A percentile compares a stretch with the other conserved stretches of the same genome.
Conservation (phyloP, 331 rosid species). For the Rhamnella rubrinervis region DNA sequence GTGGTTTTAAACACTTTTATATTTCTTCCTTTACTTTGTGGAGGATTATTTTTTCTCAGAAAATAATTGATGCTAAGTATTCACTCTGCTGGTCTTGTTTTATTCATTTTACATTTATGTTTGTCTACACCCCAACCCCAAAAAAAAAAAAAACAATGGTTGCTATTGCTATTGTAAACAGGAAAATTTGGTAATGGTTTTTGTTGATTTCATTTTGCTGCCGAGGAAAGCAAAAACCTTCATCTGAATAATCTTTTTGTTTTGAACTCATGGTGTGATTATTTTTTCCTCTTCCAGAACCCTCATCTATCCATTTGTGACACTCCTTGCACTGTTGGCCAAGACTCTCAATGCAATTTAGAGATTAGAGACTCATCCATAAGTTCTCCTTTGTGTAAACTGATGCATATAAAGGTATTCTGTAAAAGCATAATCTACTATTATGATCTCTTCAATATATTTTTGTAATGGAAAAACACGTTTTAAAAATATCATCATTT, state of each 20-base stretch:
- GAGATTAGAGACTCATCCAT: conserved; percentile 63
- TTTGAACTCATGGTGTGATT: conserved; percentile 37
- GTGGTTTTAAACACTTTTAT: not conserved
- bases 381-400: conserved; percentile 68
- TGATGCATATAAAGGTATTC: conserved; percentile 78
- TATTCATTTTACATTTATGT: too few relatives aligned
- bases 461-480: not conserved
- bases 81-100: not conserved
- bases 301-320: conserved; percentile 61
- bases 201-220: not conserved
- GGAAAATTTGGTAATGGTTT: not conserved
- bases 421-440: conserved; percentile 12
- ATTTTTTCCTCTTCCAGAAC: conserved; percentile 55
- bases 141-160: too few relatives aligned
- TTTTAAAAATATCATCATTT: not conserved
- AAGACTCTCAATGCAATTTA: conserved; percentile 74
- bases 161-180: not conserved
- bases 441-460: conserved; percentile 5
- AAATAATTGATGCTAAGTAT: not conserved
- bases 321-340: conserved; percentile 73
- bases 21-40: not conserved
- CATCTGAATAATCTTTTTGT: conserved; percentile 17
- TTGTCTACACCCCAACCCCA: too few relatives aligned
- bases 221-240: conserved; percentile 3
- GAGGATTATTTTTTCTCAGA: not conserved